Percentiles rank a stretch among this genome's conserved stretches.
Conservation (phyloP, 805 yeast genomes). For the Limtongia smithiae region DNA sequence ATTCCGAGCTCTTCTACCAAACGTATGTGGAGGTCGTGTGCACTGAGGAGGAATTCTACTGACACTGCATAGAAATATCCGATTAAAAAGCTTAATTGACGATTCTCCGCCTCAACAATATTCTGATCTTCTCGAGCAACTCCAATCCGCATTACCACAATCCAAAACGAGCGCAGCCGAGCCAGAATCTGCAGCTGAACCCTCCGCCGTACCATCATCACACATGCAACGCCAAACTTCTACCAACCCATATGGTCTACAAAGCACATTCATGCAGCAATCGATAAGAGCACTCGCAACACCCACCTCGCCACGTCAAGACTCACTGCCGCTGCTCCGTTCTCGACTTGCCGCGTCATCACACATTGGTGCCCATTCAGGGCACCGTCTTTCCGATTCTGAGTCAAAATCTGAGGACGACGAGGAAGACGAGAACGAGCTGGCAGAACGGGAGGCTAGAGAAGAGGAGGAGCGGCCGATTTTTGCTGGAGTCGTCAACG, state of each 20-base stretch:
- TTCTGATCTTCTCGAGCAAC: constrained; percentile 1
- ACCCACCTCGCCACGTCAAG: too few species aligned
- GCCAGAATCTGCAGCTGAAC: too few species aligned
- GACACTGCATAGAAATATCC: constrained; percentile 2
- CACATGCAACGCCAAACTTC: not conserved
- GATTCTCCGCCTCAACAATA: constrained; percentile 10
- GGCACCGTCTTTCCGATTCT: too few species aligned
- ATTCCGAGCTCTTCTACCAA: constrained; percentile 14
- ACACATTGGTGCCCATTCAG: too few species aligned
- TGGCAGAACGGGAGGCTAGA: not conserved
- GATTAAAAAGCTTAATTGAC: constrained; percentile 1
- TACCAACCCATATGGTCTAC: not conserved
- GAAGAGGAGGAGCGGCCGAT: constrained; percentile 16
- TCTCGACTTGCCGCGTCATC: too few species aligned
- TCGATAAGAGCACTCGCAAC: not conserved
- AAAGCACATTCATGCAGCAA: not conserved
- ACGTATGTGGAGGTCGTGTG: constrained; percentile 7
- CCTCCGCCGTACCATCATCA: too few species aligned
- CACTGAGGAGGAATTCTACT: not conserved
- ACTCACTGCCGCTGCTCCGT: too few species aligned
- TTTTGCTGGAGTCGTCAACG: constrained; percentile 4
- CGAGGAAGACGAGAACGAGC: not conserved
- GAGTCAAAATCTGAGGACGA: constrained; percentile 5
- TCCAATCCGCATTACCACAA: not conserved
- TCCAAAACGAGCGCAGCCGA: not conserved